Conservation (phyloP, 805 yeast genomes). For the Candida tallmaniae region DNA sequence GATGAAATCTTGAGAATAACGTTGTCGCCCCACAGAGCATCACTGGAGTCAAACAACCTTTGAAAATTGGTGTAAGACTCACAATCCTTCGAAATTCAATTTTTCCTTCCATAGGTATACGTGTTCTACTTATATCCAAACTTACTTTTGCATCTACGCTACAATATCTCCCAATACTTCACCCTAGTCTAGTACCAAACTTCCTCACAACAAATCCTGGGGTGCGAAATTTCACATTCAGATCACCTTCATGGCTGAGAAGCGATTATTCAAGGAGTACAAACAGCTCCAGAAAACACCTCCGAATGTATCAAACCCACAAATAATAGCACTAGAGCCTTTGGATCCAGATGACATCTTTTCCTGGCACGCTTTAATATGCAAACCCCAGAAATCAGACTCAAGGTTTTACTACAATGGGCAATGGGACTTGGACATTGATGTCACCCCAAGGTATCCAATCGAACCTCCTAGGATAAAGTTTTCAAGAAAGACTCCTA, state of each 20-base stretch:
- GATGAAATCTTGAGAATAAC: no score
- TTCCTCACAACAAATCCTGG: neutral
- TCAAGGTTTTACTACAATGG: slow-evolving; percentile 51
- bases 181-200: no score
- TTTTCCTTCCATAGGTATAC: no score
- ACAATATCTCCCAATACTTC: no score
- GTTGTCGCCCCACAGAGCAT: no score
- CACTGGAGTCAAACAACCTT: no score
- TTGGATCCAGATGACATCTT: slow-evolving; percentile 33
- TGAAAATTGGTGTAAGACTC: no score
- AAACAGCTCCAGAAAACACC: slow-evolving; percentile 28
- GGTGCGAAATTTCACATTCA: slow-evolving; percentile 5
- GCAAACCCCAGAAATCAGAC: slow-evolving; percentile 42
- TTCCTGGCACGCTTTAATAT: slow-evolving; percentile 48
- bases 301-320: slow-evolving; percentile 24
- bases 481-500: slow-evolving; percentile 39
- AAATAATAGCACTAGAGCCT: slow-evolving; percentile 44
- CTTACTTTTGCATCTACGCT: no score
- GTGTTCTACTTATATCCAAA: no score
- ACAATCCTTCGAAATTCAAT: no score
- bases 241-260: slow-evolving; percentile 31
- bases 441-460: slow-evolving; percentile 50
- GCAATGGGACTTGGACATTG: slow-evolving; percentile 46
- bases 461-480: slow-evolving; percentile 51
- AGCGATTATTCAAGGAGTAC: slow-evolving; percentile 35